Conservation (phyloP, 1,284 basidiomycete genomes). For the Cryptococcus deneoformans region DNA sequence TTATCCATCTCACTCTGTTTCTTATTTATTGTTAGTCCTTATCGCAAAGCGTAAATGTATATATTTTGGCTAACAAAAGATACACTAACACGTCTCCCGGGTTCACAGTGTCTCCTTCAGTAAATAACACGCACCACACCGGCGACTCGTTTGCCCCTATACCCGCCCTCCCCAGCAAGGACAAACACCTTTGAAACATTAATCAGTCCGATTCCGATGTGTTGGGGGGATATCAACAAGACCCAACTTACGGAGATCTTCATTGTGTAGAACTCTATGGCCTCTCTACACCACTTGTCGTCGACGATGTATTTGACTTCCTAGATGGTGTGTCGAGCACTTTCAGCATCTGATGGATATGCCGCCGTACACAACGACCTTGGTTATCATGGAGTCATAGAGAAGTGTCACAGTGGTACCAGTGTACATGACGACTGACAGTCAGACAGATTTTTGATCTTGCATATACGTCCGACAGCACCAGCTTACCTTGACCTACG, state of each 20-base stretch:
- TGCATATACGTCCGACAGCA: neutral
- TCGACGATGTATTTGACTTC: neutral
- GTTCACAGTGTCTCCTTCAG: neutral
- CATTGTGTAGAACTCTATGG: neutral
- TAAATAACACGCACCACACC: neutral
- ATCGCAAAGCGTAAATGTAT: too few relatives aligned
- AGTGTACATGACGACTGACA: neutral
- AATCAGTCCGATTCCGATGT: constrained; percentile 28
- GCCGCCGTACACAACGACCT: constrained; percentile 25
- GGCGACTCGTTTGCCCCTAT: neutral
- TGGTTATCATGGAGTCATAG: constrained; percentile 57
- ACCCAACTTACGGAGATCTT: constrained; percentile 16
- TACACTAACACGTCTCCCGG: neutral
- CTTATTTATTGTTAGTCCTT: too few relatives aligned
- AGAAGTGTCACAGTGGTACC: constrained; percentile 56
- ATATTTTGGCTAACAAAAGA: neutral
- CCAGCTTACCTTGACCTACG: constrained; percentile 22
- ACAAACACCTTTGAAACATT: neutral
- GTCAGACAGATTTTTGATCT: neutral
- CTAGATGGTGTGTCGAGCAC: constrained; percentile 45
- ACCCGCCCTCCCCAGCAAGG: neutral
- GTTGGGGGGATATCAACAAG: constrained; percentile 64
- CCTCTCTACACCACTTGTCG: constrained; percentile 1
- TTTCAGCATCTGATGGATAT: constrained; percentile 18
- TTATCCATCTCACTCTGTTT: too few relatives aligned